Evolutionary conservation across 1,139 yeast genomes (phyloP), one percentile per base, ranked within the genome.

Genomic region (Trichomonascaceae sp.): DNA sequence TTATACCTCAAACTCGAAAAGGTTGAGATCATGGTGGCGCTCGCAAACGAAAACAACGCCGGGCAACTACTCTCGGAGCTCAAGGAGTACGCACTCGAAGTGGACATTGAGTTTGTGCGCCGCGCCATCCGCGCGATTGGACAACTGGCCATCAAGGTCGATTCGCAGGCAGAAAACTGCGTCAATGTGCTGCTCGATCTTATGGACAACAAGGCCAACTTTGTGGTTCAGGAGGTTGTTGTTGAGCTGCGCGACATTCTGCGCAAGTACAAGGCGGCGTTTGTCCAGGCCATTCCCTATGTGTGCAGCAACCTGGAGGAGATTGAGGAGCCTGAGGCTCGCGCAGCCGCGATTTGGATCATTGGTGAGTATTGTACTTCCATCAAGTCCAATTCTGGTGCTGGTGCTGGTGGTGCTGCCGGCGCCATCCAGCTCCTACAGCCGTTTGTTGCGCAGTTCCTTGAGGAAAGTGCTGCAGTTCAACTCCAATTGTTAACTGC

Each of bases 1-100:
- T 66, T 87, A 34, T 92, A 92, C 54, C 69, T 92, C 46, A 92
- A 92, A 56, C 66, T 89, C 45, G 98, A 89, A 51, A 92, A 92
- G 54, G 65, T 92, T 41, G 97, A 89, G 53, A 81, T 89, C 37
- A 68, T 92, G 71, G 80, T 85, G 8, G 69, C 93, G 49, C 65
- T 92, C 41, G 92, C 93, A 5, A 76, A 74, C 45, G 74, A 72
- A 29, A 59, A 65, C 32, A 92, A 84, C 52, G 71, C 77, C 33
- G 67, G 75, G 28, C 65, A 80, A 43, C 63, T 89, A 31, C 61
- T 89, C 39, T 73, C 87, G 13, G 99, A 92, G 59, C 66, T 89
- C 43, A 78, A 80, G 53, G 99, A 92, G 57, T 63, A 92, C 54
- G 76, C 96, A 4, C 76, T 82, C 77, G 98, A 92, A 54, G 84